These are phyloP conservation scores for Scheffersomyces lignicola DNA, from an alignment of 1,139 yeast species.

Conservation along the genomic window DNA sequence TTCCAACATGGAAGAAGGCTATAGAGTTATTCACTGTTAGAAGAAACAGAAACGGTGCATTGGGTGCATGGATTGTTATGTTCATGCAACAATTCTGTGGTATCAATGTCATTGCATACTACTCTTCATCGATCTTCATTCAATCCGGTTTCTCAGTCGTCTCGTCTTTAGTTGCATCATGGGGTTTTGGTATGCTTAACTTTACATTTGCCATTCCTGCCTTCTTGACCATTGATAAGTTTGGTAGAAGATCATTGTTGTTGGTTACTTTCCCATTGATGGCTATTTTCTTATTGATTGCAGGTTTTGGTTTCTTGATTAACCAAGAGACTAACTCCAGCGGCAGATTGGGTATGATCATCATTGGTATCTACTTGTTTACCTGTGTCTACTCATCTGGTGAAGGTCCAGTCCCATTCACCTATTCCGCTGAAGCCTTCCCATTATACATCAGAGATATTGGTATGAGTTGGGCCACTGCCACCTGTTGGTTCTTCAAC, in stretches of 20 bases:
- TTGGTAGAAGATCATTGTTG: slow-evolving; percentile 73
- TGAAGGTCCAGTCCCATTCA: slow-evolving; percentile 90
- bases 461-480: slow-evolving; percentile 84
- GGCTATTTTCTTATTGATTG: slow-evolving; percentile 63
- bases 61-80: slow-evolving; percentile 81
- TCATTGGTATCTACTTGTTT: slow-evolving; percentile 73
- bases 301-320: slow-evolving; percentile 80
- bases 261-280: slow-evolving; percentile 75
- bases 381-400: slow-evolving; percentile 79
- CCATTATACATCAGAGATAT: slow-evolving; percentile 82
- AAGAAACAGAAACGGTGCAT: slow-evolving; percentile 80
- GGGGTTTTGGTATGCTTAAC: slow-evolving; percentile 86
- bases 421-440: slow-evolving; percentile 83
- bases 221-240: slow-evolving; percentile 74
- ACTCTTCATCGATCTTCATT: slow-evolving; percentile 70
- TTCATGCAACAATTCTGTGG: slow-evolving; percentile 95
- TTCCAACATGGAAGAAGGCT: slow-evolving; percentile 53
- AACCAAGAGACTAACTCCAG: slow-evolving; percentile 33
- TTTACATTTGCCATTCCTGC: slow-evolving; percentile 85
- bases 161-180: slow-evolving; percentile 70
- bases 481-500: slow-evolving; percentile 85
- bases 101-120: slow-evolving; percentile 83
- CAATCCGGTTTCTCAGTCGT: slow-evolving; percentile 64
- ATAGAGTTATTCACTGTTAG: slow-evolving; percentile 63
- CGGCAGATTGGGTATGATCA: slow-evolving; percentile 51